A percentile compares a stretch with the other conserved stretches of the same genome.
Conservation (phyloP, 306 rosid species). For the Mimosa pudica region DNA sequence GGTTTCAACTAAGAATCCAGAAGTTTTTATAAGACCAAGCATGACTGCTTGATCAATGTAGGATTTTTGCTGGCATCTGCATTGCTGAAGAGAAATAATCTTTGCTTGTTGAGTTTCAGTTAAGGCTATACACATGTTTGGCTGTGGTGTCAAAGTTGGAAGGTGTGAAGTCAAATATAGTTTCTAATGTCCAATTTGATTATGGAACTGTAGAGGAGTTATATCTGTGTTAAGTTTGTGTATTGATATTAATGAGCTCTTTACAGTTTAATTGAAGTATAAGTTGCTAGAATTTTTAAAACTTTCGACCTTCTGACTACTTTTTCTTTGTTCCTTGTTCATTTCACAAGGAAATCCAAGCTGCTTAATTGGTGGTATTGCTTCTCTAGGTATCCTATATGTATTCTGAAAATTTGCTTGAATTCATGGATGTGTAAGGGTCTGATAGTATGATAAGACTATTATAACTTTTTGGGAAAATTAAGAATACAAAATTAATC, state of each 20-base stretch:
- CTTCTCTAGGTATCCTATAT: neutral
- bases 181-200: neutral
- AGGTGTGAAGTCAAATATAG: neutral
- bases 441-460: neutral
- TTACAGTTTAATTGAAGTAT: too few species aligned
- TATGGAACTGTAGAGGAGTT: neutral
- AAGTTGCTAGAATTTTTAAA: too few species aligned
- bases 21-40: conserved; percentile 43
- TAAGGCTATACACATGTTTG: conserved; percentile 27
- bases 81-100: conserved; percentile 1
- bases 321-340: neutral
- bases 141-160: conserved; percentile 8
- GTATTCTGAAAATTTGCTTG: neutral
- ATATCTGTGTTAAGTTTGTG: neutral
- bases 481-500: too few species aligned
- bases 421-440: neutral
- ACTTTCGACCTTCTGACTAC: neutral
- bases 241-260: too few species aligned
- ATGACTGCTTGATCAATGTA: conserved; percentile 34
- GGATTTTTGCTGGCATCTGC: conserved; percentile 21
- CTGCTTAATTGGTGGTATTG: neutral
- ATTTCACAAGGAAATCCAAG: neutral
- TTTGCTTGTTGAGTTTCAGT: neutral
- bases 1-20: conserved; percentile 69
- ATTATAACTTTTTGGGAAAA: too few species aligned